Percentiles rank a stretch among this genome's conserved stretches.
Conservation (phyloP, 140 eudicot species). For the Cichorium intybus region DNA sequence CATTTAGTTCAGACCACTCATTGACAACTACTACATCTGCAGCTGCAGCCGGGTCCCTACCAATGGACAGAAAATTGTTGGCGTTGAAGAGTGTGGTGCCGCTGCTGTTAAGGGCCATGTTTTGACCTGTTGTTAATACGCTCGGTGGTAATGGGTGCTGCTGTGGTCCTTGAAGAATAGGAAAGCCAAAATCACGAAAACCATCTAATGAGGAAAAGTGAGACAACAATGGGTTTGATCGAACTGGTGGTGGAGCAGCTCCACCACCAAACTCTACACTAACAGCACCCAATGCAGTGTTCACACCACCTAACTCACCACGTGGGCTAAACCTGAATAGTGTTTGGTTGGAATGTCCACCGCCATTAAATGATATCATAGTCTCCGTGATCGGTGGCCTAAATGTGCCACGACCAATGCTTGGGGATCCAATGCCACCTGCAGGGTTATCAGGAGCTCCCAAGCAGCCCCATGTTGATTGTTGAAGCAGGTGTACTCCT, state of each 20-base stretch:
- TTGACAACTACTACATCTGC: conserved; percentile 24
- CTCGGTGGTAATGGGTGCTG: conserved; percentile 10
- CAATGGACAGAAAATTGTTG: not conserved
- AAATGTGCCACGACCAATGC: conserved; percentile 9
- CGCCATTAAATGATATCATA: conserved; percentile 4
- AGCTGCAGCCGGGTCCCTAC: not conserved
- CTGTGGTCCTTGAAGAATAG: conserved; percentile 14
- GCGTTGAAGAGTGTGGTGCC: not conserved
- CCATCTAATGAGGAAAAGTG: conserved; percentile 1
- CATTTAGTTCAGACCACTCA: conserved; percentile 30
- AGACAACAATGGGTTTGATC: not conserved
- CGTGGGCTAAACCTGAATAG: conserved; percentile 2
- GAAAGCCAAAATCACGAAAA: conserved; percentile 11
- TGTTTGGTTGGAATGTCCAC: conserved; percentile 9
- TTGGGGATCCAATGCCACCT: not conserved
- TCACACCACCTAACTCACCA: conserved; percentile 16
- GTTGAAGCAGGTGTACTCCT: not conserved
- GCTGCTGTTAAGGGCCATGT: conserved; percentile 3
- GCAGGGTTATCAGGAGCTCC: not conserved
- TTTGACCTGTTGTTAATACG: conserved; percentile 2
- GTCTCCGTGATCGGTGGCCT: conserved; percentile 5
- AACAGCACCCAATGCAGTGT: conserved; percentile 14
- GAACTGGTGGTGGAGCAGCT: conserved; percentile 16
- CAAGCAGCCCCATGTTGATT: not conserved
- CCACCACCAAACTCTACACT: conserved; percentile 5